phyloP scores from a whole-genome alignment of 2,329 filamentous ascomycete species.

The Grosmannia clavigera region DNA sequence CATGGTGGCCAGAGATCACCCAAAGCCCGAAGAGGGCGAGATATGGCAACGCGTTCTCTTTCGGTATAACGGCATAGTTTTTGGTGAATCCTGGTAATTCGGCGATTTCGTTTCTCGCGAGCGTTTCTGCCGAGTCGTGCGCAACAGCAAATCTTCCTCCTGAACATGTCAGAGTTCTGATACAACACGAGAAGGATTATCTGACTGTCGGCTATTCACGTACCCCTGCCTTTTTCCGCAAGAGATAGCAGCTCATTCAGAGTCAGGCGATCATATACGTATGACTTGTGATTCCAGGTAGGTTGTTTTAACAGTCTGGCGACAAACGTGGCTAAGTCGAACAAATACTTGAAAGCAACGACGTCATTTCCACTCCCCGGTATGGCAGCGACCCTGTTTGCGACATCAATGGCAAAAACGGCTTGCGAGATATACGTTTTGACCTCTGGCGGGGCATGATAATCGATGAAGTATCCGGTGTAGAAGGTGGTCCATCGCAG shows the following conservation, averaged over 20 bases:
- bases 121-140: too few species aligned
- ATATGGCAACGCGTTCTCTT: too few species aligned
- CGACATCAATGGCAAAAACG: conserved; percentile 30
- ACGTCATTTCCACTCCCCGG: conserved; percentile 33
- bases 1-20: too few species aligned
- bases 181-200: not conserved
- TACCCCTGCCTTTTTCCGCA: not conserved
- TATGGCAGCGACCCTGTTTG: conserved; percentile 30
- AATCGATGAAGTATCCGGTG: conserved; percentile 33
- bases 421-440: conserved; percentile 24
- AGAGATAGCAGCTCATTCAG: not conserved
- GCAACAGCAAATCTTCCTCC: too few species aligned
- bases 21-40: too few species aligned
- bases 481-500: conserved; percentile 26
- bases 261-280: not conserved
- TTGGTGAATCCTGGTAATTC: too few species aligned
- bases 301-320: not conserved
- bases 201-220: not conserved
- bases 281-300: not conserved
- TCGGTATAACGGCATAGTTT: too few species aligned
- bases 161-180: too few species aligned
- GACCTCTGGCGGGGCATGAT: conserved; percentile 26
- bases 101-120: too few species aligned
- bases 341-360: conserved; percentile 33
- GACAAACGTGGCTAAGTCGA: conserved; percentile 25